phyloP scores from a whole-genome alignment of 2,329 filamentous ascomycete genomes.

The Neonectria coccinea region DNA sequence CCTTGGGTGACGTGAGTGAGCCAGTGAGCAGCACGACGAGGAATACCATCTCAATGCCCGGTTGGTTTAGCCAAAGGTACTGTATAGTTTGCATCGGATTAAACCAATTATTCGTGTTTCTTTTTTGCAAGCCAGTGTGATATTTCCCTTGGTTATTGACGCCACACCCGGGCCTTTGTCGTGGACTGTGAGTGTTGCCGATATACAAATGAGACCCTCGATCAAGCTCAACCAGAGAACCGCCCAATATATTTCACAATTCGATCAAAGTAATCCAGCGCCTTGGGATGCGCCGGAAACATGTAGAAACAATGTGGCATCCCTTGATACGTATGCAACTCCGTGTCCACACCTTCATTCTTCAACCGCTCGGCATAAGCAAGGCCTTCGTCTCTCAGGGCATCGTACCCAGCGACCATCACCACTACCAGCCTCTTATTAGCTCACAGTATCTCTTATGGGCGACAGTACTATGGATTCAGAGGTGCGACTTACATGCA shows the following conservation, averaged over 20 bases:
- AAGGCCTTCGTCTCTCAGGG: conserved; percentile 54
- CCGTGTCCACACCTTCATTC: conserved; percentile 48
- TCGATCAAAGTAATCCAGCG: conserved; percentile 28
- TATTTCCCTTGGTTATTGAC: background rate
- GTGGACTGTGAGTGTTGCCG: background rate
- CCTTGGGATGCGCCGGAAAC: conserved; percentile 26
- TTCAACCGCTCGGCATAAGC: conserved; percentile 53
- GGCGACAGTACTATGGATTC: background rate
- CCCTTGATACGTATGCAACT: conserved; percentile 49
- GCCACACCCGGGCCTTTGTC: background rate
- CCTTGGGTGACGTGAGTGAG: background rate
- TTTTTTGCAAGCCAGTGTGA: background rate
- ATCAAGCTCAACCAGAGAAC: conserved; percentile 2
- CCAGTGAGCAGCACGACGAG: background rate
- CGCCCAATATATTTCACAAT: conserved; percentile 20
- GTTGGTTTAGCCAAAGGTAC: background rate
- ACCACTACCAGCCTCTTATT: conserved; percentile 44
- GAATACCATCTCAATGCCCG: too few species aligned
- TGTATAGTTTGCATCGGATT: background rate
- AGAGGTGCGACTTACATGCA: conserved; percentile 45
- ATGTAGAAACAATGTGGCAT: conserved; percentile 52
- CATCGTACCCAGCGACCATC: conserved; percentile 51
- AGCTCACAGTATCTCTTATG: background rate
- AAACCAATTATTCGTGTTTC: background rate
- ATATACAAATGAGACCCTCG: background rate